These are phyloP conservation scores for Botrytis pseudocinerea DNA, from an alignment of 2,329 filamentous ascomycete genomes.

Conservation along the genomic window DNA sequence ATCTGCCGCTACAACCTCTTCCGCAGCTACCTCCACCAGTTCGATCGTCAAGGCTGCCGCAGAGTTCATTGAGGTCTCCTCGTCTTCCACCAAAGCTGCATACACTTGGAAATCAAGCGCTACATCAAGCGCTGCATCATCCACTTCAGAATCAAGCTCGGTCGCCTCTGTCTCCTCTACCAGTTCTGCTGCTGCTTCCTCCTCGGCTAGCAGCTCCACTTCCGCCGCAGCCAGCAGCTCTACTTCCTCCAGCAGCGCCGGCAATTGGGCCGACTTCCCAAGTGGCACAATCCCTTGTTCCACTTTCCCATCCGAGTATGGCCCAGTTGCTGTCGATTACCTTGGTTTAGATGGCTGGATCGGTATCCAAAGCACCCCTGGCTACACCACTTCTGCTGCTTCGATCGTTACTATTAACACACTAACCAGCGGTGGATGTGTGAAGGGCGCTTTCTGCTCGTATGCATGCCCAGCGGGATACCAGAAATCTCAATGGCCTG, in stretches of 20 bases:
- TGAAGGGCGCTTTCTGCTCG: constrained; percentile 73
- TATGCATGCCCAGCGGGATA: constrained; percentile 92
- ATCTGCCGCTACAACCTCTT: constrained; percentile 32
- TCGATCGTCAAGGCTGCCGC: constrained; percentile 16
- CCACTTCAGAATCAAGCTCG: constrained; percentile 33
- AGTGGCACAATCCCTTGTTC: constrained; percentile 70
- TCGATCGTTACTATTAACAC: constrained; percentile 67
- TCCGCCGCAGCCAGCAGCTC: constrained; percentile 26
- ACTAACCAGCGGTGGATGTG: constrained; percentile 62
- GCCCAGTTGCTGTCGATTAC: constrained; percentile 70
- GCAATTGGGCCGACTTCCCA: constrained; percentile 70
- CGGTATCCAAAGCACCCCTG: constrained; percentile 68
- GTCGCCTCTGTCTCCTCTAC: background rate
- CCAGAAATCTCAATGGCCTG: constrained; percentile 89
- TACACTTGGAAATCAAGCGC: background rate
- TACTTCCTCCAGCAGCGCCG: constrained; percentile 41
- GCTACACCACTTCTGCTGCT: constrained; percentile 49
- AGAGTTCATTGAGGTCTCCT: background rate
- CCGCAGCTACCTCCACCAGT: constrained; percentile 34
- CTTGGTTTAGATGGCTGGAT: constrained; percentile 73
- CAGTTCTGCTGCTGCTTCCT: constrained; percentile 31
- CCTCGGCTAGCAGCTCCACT: background rate
- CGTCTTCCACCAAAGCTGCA: constrained; percentile 34
- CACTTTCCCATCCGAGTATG: constrained; percentile 77
- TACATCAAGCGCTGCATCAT: constrained; percentile 14